Evolutionary conservation across 1,284 basidiomycete genomes (phyloP).

Genomic region (Rhodotorula sp.): DNA sequence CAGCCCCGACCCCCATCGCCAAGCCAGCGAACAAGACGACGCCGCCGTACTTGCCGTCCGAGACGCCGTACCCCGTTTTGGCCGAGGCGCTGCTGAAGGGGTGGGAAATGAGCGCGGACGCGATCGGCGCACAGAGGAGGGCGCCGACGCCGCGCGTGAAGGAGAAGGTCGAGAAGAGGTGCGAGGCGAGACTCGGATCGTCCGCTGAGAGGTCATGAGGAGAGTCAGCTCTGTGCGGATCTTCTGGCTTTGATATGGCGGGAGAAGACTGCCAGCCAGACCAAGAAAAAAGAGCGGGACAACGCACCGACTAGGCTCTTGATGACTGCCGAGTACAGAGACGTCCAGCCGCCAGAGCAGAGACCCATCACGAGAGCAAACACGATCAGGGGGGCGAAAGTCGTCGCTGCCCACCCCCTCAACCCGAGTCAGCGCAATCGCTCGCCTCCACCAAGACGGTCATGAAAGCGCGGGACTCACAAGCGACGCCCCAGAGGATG

Average conservation of each 20-base stretch:
- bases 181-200: conserved; percentile 49
- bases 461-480: neutral
- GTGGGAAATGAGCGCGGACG: conserved; percentile 46
- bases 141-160: conserved; percentile 53
- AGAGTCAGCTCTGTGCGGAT: neutral
- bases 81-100: neutral
- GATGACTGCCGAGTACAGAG: conserved; percentile 50
- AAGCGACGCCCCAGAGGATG: conserved; percentile 52
- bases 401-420: conserved; percentile 39
- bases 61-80: conserved; percentile 20
- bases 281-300: neutral
- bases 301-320: conserved; percentile 39
- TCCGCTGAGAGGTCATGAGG: conserved; percentile 45
- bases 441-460: neutral
- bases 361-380: conserved; percentile 51
- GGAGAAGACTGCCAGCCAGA: neutral
- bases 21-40: conserved; percentile 21
- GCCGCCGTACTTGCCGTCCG: conserved; percentile 15
- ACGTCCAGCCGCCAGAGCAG: conserved; percentile 51
- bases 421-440: neutral
- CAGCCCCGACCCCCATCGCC: conserved; percentile 13
- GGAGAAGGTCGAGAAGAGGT: conserved; percentile 51
- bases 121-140: conserved; percentile 53
- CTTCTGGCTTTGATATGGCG: neutral
- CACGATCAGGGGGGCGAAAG: conserved; percentile 48